phyloP scores from a whole-genome alignment of 2,329 filamentous ascomycete species.

The Colletotrichum orchidophilum region DNA sequence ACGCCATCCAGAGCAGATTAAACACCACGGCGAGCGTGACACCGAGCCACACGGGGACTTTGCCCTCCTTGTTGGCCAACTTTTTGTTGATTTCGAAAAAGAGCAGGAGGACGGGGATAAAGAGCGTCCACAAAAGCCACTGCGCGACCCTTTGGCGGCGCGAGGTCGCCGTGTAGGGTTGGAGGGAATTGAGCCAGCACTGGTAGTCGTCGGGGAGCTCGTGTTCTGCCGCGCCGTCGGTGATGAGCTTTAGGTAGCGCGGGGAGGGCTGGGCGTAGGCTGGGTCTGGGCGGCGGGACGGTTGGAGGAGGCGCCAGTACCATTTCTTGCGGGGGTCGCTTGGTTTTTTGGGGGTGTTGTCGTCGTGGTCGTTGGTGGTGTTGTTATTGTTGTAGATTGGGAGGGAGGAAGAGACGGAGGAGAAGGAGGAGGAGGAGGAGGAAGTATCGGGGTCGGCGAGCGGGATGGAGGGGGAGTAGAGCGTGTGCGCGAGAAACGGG shows the following conservation, averaged over 20 bases:
- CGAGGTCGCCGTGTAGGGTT: slow-evolving; percentile 76
- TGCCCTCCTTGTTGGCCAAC: slow-evolving; percentile 74
- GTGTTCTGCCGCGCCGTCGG: slow-evolving; percentile 81
- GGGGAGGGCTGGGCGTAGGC: slow-evolving; percentile 83
- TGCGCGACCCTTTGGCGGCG: slow-evolving; percentile 72
- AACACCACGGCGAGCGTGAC: slow-evolving; percentile 62
- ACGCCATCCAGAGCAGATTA: slow-evolving; percentile 54
- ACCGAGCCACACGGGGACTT: slow-evolving; percentile 73
- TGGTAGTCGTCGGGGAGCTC: slow-evolving; percentile 82
- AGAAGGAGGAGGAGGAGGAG: too few species aligned
- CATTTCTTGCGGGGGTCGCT: slow-evolving; percentile 47
- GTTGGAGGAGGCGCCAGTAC: slow-evolving; percentile 56
- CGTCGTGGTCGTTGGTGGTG: slow-evolving; percentile 6
- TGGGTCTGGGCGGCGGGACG: slow-evolving; percentile 67
- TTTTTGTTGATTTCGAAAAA: slow-evolving; percentile 43
- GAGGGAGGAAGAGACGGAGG: too few species aligned
- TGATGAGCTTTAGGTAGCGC: slow-evolving; percentile 84
- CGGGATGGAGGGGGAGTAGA: slow-evolving; percentile 73
- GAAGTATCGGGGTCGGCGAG: slow-evolving; percentile 41
- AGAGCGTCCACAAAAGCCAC: slow-evolving; percentile 61
- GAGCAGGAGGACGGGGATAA: slow-evolving; percentile 45
- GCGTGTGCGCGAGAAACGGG: slow-evolving; percentile 84
- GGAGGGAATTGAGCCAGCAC: slow-evolving; percentile 74
- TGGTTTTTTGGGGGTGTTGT: slow-evolving; percentile 28
- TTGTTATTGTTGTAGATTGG: slow-evolving; percentile 38